Base-by-base conservation (phyloP, 2,329 filamentous ascomycete genomes). In the Cytospora mali region DNA sequence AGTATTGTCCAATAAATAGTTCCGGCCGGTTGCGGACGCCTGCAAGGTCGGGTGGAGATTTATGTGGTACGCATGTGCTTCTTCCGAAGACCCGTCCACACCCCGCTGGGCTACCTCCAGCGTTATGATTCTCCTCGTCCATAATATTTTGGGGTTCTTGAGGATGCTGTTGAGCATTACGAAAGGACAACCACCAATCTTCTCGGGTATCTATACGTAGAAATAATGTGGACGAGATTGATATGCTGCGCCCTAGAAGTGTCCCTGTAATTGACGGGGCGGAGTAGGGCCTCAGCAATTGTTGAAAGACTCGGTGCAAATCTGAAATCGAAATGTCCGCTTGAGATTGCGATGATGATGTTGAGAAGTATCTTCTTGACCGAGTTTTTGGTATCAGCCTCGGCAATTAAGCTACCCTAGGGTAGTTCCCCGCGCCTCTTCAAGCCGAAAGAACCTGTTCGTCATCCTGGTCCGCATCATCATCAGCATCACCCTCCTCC, bases 401-500 rank as follows among this genome's bases (percentile, higher is more conserved):
- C 6, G 7, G 7, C 2, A 46, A 46, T 7, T 7, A 21, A 4
- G n/a, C n/a, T n/a, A n/a, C n/a, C n/a, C n/a, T n/a, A n/a, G n/a
- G n/a, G n/a, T 18, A 10, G 42, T 21, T 42, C 5, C 18, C 42
- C 33, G 57, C 49, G 28, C 57, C 23, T 50, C 58, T 11, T 25
- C 42, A 62, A 28, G 29, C 29, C 42, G 27, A n/a, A 53, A 29
- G 42, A 58, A 18, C 39, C 35, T 57, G 25, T 16, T 48, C 48
- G 21, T 25, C 18, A 55, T 35, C 39, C 28, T 33, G 56, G 6
- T 67, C 66, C 39, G 62, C 65, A 55, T 69, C 64, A 33, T 69
- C 71, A 27, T 28, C 29, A 25, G 69, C 71, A 25, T 71, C 72
- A 55, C 77, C 74, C 31, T 79, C 78, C 48, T 80, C 77, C 6